phyloP scores from a whole-genome alignment of 2,329 filamentous ascomycete genomes.

The Thelonectria blattea region DNA sequence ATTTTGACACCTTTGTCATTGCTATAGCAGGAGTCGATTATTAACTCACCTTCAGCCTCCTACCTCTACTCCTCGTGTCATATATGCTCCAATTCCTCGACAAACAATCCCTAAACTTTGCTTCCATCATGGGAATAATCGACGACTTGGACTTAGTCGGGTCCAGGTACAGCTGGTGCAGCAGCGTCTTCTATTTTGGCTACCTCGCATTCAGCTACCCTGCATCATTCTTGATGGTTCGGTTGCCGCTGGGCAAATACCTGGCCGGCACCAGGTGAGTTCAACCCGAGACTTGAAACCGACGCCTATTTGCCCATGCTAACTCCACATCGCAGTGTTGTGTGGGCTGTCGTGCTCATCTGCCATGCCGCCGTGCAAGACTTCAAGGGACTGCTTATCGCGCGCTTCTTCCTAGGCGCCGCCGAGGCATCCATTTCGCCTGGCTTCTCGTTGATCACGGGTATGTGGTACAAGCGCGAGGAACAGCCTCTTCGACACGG shows the following conservation, averaged over 20 bases:
- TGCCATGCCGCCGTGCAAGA: constrained; percentile 30
- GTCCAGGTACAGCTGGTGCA: constrained; percentile 30
- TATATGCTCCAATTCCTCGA: constrained; percentile 36
- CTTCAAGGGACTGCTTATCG: constrained; percentile 26
- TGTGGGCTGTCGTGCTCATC: constrained; percentile 26
- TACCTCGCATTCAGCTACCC: constrained; percentile 35
- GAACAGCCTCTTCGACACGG: constrained; percentile 34
- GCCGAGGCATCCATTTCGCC: constrained; percentile 35
- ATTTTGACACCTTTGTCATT: too few relatives aligned
- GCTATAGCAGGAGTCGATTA: too few relatives aligned
- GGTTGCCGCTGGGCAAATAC: constrained; percentile 29
- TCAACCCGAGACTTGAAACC: fast-evolving
- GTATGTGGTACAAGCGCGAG: constrained; percentile 35
- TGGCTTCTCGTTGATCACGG: constrained; percentile 31
- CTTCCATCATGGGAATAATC: constrained; percentile 35
- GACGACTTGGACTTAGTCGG: constrained; percentile 28
- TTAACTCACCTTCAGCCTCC: constrained; percentile 11
- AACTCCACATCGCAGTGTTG: constrained; percentile 7
- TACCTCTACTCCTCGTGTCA: constrained; percentile 31
- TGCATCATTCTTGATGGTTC: constrained; percentile 33
- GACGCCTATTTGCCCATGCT: too few relatives aligned
- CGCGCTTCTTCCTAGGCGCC: constrained; percentile 31
- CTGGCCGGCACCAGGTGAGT: constrained; percentile 26
- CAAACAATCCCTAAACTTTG: constrained; percentile 34
- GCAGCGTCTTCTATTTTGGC: constrained; percentile 33